Percentiles rank a stretch among this genome's conserved stretches.
phyloP scores from a whole-genome alignment of 495 filamentous ascomycete genomes.

The Extremus antarcticus region DNA sequence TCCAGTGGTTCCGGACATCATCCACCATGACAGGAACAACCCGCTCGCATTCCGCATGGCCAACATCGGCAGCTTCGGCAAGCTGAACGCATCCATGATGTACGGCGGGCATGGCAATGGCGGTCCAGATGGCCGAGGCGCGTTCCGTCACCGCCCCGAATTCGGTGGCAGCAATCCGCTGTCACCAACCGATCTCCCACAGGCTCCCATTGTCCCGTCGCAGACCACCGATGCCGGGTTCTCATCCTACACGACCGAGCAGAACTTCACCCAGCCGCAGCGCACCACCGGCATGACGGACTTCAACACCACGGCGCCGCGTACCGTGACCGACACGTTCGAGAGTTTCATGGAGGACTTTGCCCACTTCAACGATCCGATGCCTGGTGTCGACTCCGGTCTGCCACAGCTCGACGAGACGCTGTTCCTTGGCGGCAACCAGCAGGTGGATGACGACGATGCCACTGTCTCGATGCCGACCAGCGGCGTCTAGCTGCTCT shows the following conservation, averaged over 20 bases:
- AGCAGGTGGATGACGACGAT: constrained; percentile 8
- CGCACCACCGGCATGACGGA: not conserved
- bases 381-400: not conserved
- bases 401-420: constrained; percentile 3
- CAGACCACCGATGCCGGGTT: not conserved
- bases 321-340: not conserved
- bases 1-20: no score
- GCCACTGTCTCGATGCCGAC: constrained; percentile 14
- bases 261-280: not conserved
- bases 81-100: constrained; percentile 2
- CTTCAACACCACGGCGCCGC: not conserved
- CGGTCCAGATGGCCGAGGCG: no score
- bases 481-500: not conserved
- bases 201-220: constrained; percentile 7
- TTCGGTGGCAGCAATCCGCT: constrained; percentile 3
- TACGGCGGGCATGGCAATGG: no score
- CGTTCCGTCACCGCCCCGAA: no score
- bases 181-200: not conserved
- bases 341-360: not conserved
- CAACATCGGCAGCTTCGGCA: constrained; percentile 12
- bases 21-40: not conserved
- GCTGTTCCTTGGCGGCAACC: constrained; percentile 16
- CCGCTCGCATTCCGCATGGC: not conserved
- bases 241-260: not conserved
- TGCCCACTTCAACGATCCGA: not conserved